Base-by-base conservation (phyloP, 495 filamentous ascomycete genomes). In the Hypoxylon fuscum region DNA sequence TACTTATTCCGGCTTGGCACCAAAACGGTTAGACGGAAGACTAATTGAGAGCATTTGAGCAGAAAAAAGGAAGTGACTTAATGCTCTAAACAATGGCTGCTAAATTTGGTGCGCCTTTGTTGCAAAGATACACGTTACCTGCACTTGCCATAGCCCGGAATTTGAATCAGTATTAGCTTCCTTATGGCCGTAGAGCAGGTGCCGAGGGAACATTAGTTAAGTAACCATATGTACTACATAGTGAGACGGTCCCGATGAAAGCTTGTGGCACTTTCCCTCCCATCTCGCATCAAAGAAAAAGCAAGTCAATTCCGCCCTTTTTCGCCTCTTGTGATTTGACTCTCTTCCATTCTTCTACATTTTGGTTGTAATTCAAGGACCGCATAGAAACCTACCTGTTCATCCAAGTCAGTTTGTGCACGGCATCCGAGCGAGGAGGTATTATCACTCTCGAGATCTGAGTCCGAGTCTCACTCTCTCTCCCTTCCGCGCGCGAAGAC, bases 1-100 rank as follows among this genome's bases (percentile, higher is more conserved):
- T 66, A 61, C 56, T 60, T 56, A 61, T 56, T 66, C 62, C 56
- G 62, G 62, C 56, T 66, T 66, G 55, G 62, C 62, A 52, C 56
- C 25, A 32, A 61, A 48, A 29, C 25, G 51, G 52, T 45, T 53
- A 56, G 51, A 52, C 46, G 14, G 50, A 15, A 25, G 15, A 41
- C 2, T n/a, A 5, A 17, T 4, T 18, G 52, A 56, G 60, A 18
- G 12, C 35, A 47, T 58, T 55, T 66, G 51, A 60, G 56, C 62
- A 51, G 40, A 37, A 31, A 41, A 43, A 3, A 31, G 3, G 40
- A 60, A 35, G 18, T 44, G 15, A 27, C 18, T 14, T 37, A n/a
- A 37, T 44, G 8, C 42, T n/a, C 18, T 15, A n/a, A 52, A 45
- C 56, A 52, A 52, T 59, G 0, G 29, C 14, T 51, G 44, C 29